Conservation (phyloP, 2,329 filamentous ascomycete genomes). For the Amauroascus verrucosus region DNA sequence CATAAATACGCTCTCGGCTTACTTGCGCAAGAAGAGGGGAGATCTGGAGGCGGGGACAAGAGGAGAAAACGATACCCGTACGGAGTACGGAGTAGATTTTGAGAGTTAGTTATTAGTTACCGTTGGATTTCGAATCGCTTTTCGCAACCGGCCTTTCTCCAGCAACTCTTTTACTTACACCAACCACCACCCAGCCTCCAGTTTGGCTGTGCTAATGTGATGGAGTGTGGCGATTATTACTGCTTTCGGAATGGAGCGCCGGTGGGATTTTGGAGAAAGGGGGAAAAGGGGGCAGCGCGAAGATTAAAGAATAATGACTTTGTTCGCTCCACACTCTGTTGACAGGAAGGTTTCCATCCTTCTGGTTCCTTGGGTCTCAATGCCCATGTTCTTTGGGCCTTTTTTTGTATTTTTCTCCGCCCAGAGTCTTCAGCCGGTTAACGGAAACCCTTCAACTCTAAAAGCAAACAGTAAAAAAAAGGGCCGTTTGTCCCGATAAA, state of each 20-base stretch:
- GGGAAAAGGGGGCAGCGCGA: neutral
- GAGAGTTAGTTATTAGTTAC: no score
- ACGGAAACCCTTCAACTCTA: neutral
- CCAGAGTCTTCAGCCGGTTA: neutral
- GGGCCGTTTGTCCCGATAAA: neutral
- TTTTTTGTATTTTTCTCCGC: neutral
- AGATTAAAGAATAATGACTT: neutral
- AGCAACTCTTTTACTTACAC: no score
- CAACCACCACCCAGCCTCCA: no score
- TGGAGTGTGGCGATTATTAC: conserved; percentile 4
- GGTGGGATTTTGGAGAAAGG: neutral
- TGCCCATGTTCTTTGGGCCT: neutral
- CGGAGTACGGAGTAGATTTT: no score
- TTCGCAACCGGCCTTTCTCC: neutral
- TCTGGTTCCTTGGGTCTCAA: neutral
- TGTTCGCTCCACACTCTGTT: neutral
- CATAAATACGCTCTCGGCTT: conserved; percentile 2
- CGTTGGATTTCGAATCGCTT: neutral
- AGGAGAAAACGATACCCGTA: no score
- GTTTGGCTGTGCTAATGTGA: neutral
- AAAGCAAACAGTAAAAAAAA: neutral
- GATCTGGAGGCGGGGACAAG: conserved; percentile 5
- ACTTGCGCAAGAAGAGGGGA: neutral
- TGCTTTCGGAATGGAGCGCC: conserved; percentile 2
- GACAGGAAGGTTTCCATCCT: neutral